Evolutionary conservation across 306 rosid species (phyloP).

Genomic region (Lathyrus aphaca): DNA sequence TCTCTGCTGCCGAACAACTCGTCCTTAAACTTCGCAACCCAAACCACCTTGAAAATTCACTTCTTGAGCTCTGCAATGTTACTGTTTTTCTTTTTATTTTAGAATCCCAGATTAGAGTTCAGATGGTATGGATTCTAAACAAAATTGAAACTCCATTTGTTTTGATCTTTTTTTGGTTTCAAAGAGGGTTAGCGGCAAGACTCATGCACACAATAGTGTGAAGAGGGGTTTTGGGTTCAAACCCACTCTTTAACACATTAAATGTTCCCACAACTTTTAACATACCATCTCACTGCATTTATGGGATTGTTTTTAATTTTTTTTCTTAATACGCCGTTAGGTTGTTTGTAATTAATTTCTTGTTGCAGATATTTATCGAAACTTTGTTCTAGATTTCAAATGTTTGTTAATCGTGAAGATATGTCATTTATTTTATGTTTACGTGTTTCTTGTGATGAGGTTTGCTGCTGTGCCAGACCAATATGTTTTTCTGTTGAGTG

Average conservation of each 20-base stretch:
- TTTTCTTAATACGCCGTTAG: neutral
- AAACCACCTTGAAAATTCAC: neutral
- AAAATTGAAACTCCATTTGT: neutral
- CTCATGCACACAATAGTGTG: neutral
- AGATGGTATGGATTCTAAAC: neutral
- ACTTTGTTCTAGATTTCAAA: neutral
- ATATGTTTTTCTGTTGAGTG: neutral
- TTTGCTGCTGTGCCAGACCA: neutral
- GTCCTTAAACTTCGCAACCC: neutral
- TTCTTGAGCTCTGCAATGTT: neutral
- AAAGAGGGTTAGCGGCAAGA: neutral
- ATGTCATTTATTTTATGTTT: neutral
- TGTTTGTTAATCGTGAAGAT: neutral
- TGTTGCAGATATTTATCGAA: neutral
- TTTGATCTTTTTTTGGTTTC: neutral
- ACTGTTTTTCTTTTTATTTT: neutral
- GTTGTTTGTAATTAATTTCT: neutral
- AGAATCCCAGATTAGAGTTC: neutral
- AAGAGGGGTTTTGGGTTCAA: neutral
- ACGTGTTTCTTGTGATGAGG: neutral
- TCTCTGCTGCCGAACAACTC: neutral
- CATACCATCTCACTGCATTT: neutral
- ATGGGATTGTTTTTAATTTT: neutral
- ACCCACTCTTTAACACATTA: neutral
- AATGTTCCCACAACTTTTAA: neutral